Percentiles rank a stretch among this genome's conserved stretches.
phyloP scores from a whole-genome alignment of 192 early-diverging fungal genomes.

The Piromyces finnis region DNA sequence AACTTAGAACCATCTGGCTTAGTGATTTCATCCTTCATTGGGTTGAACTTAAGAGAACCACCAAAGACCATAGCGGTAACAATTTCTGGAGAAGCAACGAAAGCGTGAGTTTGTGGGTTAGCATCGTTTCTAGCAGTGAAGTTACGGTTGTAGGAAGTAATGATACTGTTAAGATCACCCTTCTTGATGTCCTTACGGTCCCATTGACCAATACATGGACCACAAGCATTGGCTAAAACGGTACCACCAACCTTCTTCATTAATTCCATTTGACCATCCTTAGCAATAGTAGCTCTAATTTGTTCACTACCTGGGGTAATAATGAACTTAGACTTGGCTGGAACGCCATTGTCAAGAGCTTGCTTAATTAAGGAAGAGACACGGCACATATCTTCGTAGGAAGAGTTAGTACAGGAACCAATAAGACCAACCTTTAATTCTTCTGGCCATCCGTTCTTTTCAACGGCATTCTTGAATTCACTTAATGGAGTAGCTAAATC shows the following conservation, averaged over 20 bases:
- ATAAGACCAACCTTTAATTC: constrained; percentile 83
- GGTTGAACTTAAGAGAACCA: constrained; percentile 88
- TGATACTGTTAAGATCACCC: constrained; percentile 92
- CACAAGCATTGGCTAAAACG: constrained; percentile 93
- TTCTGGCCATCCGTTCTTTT: constrained; percentile 71
- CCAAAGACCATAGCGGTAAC: constrained; percentile 93
- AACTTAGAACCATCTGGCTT: constrained; percentile 82
- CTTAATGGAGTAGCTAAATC: constrained; percentile 84
- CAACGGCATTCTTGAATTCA: constrained; percentile 79
- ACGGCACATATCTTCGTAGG: constrained; percentile 92
- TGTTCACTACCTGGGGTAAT: constrained; percentile 96
- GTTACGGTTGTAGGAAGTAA: constrained; percentile 99
- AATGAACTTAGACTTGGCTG: constrained; percentile 64
- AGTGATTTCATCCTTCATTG: constrained; percentile 70
- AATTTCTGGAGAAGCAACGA: constrained; percentile 84
- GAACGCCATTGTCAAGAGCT: constrained; percentile 61
- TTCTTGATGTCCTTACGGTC: constrained; percentile 91
- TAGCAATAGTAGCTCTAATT: constrained; percentile 87
- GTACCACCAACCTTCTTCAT: constrained; percentile 64
- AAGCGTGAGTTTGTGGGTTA: constrained; percentile 90
- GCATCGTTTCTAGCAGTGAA: constrained; percentile 98
- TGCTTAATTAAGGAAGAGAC: constrained; percentile 76
- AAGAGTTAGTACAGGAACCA: constrained; percentile 97
- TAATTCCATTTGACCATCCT: constrained; percentile 66
- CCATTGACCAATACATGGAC: constrained; percentile 98